Evolutionary conservation across 2,329 filamentous ascomycete genomes (phyloP).

Genomic region (Penicillium sp.): DNA sequence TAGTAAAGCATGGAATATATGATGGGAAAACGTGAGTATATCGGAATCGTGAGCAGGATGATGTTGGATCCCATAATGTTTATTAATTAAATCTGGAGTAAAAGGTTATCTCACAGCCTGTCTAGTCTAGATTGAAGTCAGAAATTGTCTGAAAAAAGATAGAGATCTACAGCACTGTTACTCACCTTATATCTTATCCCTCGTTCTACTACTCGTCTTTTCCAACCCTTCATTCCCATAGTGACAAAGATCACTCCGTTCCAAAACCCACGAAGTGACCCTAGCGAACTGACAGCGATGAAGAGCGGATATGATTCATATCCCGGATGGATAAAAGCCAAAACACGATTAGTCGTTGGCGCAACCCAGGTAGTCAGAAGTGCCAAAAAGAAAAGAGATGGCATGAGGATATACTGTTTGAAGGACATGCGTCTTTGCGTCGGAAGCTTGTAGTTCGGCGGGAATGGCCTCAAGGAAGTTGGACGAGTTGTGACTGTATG

Average conservation of each 20-base stretch:
- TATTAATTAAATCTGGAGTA: neutral
- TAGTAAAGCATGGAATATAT: no score
- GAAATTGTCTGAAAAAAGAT: no score
- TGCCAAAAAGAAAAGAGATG: constrained; percentile 42
- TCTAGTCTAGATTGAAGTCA: neutral
- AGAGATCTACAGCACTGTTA: no score
- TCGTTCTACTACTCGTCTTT: constrained; percentile 4
- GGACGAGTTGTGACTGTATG: neutral
- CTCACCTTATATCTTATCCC: neutral
- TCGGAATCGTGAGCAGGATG: no score
- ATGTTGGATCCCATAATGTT: neutral
- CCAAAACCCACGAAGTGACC: constrained; percentile 44
- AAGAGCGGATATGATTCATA: constrained; percentile 36
- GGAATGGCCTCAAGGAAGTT: neutral
- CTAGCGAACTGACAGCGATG: constrained; percentile 38
- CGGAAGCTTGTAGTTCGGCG: constrained; percentile 10
- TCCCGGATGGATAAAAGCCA: constrained; percentile 33
- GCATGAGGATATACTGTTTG: constrained; percentile 46
- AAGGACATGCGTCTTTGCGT: constrained; percentile 39
- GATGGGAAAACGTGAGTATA: no score
- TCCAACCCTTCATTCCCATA: constrained; percentile 42
- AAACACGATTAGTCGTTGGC: constrained; percentile 42
- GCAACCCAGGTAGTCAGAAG: constrained; percentile 42
- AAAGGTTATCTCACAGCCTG: neutral
- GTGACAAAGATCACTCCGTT: constrained; percentile 44